These are phyloP conservation scores for Paramecium octaurelia DNA, from an alignment of 73 alveolate species.

Conservation along the genomic window DNA sequence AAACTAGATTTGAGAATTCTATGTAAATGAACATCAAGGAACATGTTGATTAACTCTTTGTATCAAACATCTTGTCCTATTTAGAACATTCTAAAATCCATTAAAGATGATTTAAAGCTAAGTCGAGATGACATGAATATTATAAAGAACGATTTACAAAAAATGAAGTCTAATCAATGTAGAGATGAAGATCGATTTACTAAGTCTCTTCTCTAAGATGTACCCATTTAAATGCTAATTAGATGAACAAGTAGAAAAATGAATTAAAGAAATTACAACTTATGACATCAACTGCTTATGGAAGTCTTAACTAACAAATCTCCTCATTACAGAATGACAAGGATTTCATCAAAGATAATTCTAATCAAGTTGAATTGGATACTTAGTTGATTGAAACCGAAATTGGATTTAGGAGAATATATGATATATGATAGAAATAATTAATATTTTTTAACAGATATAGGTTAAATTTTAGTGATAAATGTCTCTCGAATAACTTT, in stretches of 20 bases:
- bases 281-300: background rate
- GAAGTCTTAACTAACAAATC: background rate
- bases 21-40: background rate
- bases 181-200: constrained; percentile 5
- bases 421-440: background rate
- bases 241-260: background rate
- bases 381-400: background rate
- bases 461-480: background rate
- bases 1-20: background rate
- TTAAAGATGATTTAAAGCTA: background rate
- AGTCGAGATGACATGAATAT: background rate
- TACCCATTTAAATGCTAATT: background rate
- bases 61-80: background rate
- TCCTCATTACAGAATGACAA: background rate
- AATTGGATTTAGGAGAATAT: constrained; percentile 23
- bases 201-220: background rate
- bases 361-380: background rate
- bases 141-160: background rate
- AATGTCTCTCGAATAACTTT: background rate
- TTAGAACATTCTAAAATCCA: background rate
- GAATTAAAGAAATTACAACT: background rate
- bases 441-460: background rate
- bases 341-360: background rate
- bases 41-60: constrained; percentile 1
- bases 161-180: background rate